These are phyloP conservation scores for Candida incommunis DNA, from an alignment of 805 yeast genomes.

Conservation along the genomic window DNA sequence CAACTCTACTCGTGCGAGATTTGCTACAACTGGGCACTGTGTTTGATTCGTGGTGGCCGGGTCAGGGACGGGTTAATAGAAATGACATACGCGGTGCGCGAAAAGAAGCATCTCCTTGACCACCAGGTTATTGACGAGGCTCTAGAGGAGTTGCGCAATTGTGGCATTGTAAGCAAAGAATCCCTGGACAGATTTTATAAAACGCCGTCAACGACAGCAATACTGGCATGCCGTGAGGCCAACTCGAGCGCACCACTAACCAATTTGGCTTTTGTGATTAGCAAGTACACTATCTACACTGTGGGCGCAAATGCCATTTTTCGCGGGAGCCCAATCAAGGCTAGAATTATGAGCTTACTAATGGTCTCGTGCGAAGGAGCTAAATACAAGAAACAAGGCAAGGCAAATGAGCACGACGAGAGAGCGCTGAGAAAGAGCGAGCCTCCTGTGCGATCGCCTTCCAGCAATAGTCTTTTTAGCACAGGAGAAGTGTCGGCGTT, in stretches of 20 bases:
- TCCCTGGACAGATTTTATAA: neutral
- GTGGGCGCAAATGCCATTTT: neutral
- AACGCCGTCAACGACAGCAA: neutral
- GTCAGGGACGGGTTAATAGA: constrained; percentile 2
- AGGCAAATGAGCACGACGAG: neutral
- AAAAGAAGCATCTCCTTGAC: neutral
- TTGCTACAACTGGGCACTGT: constrained; percentile 2
- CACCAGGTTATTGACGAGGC: constrained; percentile 1
- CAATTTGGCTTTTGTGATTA: neutral
- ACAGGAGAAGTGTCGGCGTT: neutral
- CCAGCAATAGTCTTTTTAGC: neutral
- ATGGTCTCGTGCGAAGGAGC: neutral
- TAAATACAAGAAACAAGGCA: neutral
- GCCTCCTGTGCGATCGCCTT: neutral
- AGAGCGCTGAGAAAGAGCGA: neutral
- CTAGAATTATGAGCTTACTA: no score
- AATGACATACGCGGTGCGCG: neutral
- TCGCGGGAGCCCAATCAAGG: neutral
- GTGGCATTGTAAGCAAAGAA: neutral
- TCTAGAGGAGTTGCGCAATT: neutral
- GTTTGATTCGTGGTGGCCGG: constrained; percentile 2
- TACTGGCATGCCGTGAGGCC: neutral
- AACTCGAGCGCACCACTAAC: neutral
- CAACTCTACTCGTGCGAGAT: neutral
- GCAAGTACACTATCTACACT: neutral